Evolutionary conservation across 345 rosid genomes (phyloP).

Genomic region (Eucalyptus curtisii): DNA sequence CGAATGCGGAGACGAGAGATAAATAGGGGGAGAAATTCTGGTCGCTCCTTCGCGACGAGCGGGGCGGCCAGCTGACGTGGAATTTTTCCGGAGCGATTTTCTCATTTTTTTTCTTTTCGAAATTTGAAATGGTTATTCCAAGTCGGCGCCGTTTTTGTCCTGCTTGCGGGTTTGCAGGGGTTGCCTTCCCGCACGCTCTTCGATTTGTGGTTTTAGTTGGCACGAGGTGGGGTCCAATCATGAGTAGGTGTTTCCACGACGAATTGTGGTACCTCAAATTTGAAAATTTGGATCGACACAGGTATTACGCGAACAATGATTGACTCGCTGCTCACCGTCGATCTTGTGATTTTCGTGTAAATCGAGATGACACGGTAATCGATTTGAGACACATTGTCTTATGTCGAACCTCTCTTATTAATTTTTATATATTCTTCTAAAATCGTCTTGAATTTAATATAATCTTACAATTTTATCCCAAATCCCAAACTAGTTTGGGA

Average conservation of each 20-base stretch:
- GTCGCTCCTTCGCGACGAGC: not conserved
- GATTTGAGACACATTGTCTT: not conserved
- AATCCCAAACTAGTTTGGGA: too few relatives aligned
- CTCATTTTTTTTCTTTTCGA: not conserved
- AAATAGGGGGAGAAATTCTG: not conserved
- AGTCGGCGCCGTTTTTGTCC: not conserved
- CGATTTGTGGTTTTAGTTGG: not conserved
- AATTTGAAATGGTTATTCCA: not conserved
- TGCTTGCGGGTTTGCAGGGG: not conserved
- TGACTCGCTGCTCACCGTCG: not conserved
- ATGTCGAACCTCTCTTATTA: not conserved
- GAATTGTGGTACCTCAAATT: not conserved
- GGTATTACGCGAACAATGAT: not conserved
- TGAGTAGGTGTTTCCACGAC: not conserved
- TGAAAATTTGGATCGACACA: not conserved
- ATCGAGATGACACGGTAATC: not conserved
- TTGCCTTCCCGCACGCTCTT: not conserved
- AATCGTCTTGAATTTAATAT: fast-evolving
- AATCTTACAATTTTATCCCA: too few relatives aligned
- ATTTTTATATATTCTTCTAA: fast-evolving
- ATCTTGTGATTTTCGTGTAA: not conserved
- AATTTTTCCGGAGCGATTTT: not conserved
- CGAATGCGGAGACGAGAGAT: too few relatives aligned
- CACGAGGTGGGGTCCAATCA: not conserved
- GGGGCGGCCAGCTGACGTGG: not conserved